Evolutionary conservation across 306 rosid genomes (phyloP).

Genomic region (Dalbergia oliveri): DNA sequence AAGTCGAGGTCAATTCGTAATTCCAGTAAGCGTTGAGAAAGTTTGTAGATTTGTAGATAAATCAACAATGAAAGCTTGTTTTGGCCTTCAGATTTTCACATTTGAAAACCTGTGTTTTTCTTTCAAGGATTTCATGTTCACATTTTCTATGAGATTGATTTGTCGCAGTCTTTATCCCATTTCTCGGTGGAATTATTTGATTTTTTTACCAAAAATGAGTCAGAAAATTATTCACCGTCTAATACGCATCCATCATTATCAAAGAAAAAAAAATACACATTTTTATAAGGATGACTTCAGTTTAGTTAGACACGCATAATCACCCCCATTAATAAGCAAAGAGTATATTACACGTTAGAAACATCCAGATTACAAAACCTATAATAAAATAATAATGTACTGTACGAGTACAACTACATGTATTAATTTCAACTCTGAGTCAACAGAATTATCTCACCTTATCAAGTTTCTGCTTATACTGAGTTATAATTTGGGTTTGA

Average conservation of each 20-base stretch:
- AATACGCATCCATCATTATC: not conserved
- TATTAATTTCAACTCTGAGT: too few relatives aligned
- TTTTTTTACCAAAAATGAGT: not conserved
- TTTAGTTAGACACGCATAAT: not conserved
- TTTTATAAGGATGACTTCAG: not conserved
- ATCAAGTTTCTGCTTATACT: too few relatives aligned
- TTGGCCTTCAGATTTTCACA: not conserved
- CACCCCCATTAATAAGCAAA: not conserved
- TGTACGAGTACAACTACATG: too few relatives aligned
- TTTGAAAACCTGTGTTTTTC: not conserved
- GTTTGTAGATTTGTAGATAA: not conserved
- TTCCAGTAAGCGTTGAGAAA: too few relatives aligned
- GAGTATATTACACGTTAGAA: conserved; percentile 18
- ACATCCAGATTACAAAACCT: not conserved
- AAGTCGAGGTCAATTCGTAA: not conserved
- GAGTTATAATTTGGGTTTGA: too few relatives aligned
- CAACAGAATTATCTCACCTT: too few relatives aligned
- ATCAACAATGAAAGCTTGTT: not conserved
- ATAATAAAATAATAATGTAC: not conserved
- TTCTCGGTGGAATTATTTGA: not conserved
- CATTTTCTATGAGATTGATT: not conserved
- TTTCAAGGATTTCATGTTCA: not conserved
- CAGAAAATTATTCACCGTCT: not conserved
- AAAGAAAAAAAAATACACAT: not conserved
- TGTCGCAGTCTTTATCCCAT: not conserved